Base-by-base conservation (phyloP, 73 alveolate genomes). In the Breviolum minutum region DNA sequence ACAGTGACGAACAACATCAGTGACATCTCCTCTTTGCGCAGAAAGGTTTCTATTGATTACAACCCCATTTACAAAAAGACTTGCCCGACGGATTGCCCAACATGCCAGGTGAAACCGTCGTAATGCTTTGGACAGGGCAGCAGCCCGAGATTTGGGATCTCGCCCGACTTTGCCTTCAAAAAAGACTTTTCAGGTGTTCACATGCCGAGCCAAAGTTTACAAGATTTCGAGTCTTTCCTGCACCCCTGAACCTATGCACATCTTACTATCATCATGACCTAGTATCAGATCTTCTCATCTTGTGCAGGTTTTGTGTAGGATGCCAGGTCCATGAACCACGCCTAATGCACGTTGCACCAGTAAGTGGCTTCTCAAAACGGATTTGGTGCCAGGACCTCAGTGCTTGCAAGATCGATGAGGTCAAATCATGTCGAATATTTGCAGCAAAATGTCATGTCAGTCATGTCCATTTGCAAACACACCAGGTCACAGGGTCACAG, bases 61-160 rank as follows among this genome's bases (percentile, higher is more conserved):
- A 40, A 40, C 54, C 5, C 54, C 54, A 40, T 40, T 40, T 40
- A 40, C 54, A 40, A 0, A 40, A 40, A 40, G 54, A 40, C 54
- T 40, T 40, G 54, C 54, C 54, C 54, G 54, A 3, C 54, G 54
- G 54, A 40, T 40, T 3, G 54, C 54, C 54, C 54, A 40, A 40
- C 54, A 40, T 40, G 54, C 54, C 54, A 40, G 3, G 54, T 40
- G 54, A 40, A 40, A 80, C 88, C 66, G 88, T 80, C 88, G 64
- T 80, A 80, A 30, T 80, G 88, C 88, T 80, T 80, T 80, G 88
- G 88, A 80, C 88, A 80, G 7, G 88, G 66, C 68, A 40, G 88
- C 88, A 40, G 88, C 88, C 10, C 88, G 88, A 66, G 88, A 80
- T 48, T 80, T 80, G 64, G 69, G 22, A 80, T 80, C 88, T 17